A percentile compares a stretch with the other conserved stretches of the same genome.
Conservation (phyloP, 2,329 filamentous ascomycete genomes). For the Aspergillus sp. region DNA sequence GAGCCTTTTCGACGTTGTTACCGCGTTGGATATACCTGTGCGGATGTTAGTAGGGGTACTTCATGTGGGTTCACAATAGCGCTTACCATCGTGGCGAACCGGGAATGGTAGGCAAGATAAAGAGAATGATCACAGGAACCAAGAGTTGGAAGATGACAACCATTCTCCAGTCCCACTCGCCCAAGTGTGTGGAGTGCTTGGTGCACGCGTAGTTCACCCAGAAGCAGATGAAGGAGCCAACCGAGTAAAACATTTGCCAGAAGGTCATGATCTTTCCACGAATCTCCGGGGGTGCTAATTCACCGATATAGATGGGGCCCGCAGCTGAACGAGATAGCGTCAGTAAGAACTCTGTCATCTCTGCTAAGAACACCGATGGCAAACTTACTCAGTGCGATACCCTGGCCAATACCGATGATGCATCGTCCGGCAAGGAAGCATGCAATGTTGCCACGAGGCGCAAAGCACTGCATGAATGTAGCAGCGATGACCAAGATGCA, state of each 20-base stretch:
- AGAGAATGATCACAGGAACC: conserved; percentile 64
- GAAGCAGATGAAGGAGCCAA: conserved; percentile 67
- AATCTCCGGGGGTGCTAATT: conserved; percentile 65
- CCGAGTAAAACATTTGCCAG: conserved; percentile 69
- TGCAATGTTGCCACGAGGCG: conserved; percentile 62
- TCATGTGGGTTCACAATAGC: neutral
- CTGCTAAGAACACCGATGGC: neutral
- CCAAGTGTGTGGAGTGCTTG: conserved; percentile 57
- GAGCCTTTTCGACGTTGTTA: conserved; percentile 62
- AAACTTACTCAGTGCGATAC: conserved; percentile 61
- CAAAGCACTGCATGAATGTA: conserved; percentile 69
- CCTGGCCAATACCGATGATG: conserved; percentile 70
- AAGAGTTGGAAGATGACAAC: conserved; percentile 73
- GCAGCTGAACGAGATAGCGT: conserved; percentile 49
- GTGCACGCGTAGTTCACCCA: conserved; percentile 67
- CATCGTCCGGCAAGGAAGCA: conserved; percentile 70
- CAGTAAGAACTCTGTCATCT: neutral
- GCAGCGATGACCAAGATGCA: conserved; percentile 67
- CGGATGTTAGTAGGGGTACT: neutral
- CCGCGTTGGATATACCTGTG: conserved; percentile 57
- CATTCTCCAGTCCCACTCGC: conserved; percentile 73
- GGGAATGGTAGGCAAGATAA: conserved; percentile 65
- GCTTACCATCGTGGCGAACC: conserved; percentile 66
- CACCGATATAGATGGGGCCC: conserved; percentile 71
- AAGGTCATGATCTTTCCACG: conserved; percentile 69